Conservation (phyloP, 208 protist species). For the Balamuthia mandrillaris region DNA sequence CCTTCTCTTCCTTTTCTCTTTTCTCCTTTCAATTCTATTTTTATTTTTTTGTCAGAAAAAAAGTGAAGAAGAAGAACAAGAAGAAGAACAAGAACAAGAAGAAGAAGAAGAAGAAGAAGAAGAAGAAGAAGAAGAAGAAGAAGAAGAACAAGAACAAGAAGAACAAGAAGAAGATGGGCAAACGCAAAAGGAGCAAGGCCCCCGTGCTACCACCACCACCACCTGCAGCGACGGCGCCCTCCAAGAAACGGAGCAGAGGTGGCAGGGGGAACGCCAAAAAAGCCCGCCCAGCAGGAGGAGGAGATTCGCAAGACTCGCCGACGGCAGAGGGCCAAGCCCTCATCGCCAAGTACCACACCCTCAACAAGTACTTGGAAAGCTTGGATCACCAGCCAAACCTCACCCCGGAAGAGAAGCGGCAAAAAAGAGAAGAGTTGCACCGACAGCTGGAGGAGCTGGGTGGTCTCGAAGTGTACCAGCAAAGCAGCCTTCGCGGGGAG, state of each 20-base stretch:
- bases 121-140: neutral
- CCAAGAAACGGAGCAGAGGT: neutral
- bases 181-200: neutral
- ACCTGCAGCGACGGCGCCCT: neutral
- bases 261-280: neutral
- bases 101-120: neutral
- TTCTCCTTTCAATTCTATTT: too few relatives aligned
- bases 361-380: conserved; percentile 29
- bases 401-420: neutral
- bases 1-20: too few relatives aligned
- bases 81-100: neutral
- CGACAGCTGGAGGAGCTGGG: neutral
- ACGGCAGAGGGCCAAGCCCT: too few relatives aligned
- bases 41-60: too few relatives aligned
- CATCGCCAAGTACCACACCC: neutral
- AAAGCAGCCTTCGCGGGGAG: neutral
- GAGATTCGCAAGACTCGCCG: too few relatives aligned
- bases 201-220: neutral
- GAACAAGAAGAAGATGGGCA: neutral
- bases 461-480: neutral
- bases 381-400: conserved; percentile 15
- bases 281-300: neutral
- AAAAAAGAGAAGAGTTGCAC: neutral
- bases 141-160: neutral
- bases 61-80: conserved; percentile 24